Evolutionary conservation across 2,329 filamentous ascomycete species (phyloP).

Genomic region (Alternaria incomplexa): DNA sequence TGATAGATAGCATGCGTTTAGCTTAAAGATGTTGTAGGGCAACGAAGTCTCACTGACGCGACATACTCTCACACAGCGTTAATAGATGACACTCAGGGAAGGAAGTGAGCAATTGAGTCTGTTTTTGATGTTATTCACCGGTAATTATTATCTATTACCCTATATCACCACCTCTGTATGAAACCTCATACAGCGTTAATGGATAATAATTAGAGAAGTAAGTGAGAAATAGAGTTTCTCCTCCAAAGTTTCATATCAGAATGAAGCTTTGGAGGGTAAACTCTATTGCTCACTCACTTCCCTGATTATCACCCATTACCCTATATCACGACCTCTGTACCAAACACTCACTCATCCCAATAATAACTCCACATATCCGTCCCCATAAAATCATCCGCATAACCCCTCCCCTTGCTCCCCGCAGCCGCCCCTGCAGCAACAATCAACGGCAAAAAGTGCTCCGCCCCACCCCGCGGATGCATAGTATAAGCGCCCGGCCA

Average conservation of each 20-base stretch:
- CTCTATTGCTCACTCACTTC: not conserved
- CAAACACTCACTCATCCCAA: constrained; percentile 49
- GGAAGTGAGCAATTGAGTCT: not conserved
- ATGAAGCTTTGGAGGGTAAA: too few species aligned
- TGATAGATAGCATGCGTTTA: not conserved
- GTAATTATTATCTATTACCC: not conserved
- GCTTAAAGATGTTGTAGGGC: not conserved
- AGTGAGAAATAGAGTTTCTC: not conserved
- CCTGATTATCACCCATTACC: not conserved
- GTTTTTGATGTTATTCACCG: not conserved
- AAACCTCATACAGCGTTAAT: not conserved
- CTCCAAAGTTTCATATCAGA: not conserved
- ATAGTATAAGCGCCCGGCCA: constrained; percentile 59
- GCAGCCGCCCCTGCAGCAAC: constrained; percentile 62
- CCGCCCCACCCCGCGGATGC: constrained; percentile 61
- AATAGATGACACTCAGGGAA: not conserved
- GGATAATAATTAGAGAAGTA: not conserved
- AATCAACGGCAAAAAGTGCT: constrained; percentile 66
- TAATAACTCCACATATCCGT: constrained; percentile 63
- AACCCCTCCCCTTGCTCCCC: constrained; percentile 51
- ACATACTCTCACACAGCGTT: not conserved
- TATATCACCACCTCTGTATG: not conserved
- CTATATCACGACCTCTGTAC: not conserved
- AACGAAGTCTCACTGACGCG: not conserved
- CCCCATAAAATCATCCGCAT: constrained; percentile 58